Evolutionary conservation across 306 rosid species (phyloP).

Genomic region (Adenanthera pavonina): DNA sequence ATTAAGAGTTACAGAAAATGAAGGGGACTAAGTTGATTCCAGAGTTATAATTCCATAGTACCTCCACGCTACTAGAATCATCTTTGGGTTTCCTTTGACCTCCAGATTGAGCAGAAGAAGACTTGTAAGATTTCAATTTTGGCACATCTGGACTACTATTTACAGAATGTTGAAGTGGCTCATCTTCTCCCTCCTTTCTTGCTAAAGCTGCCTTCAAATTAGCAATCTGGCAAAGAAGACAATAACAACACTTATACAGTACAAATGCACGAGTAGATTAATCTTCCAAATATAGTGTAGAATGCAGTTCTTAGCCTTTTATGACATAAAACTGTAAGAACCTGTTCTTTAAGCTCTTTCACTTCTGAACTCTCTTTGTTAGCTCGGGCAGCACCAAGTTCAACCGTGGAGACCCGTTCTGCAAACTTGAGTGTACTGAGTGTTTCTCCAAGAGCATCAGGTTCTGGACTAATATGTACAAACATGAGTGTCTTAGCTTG

Average conservation of each 20-base stretch:
- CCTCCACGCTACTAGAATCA: conserved; percentile 62
- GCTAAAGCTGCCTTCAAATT: conserved; percentile 69
- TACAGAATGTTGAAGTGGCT: conserved; percentile 45
- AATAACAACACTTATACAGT: conserved; percentile 8
- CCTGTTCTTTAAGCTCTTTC: conserved; percentile 96
- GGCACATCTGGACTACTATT: conserved; percentile 52
- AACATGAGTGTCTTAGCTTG: conserved; percentile 99
- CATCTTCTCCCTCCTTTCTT: conserved; percentile 68
- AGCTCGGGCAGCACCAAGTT: conserved; percentile 91
- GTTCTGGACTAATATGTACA: conserved; percentile 90
- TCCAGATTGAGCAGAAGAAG: conserved; percentile 53
- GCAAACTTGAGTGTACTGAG: conserved; percentile 94
- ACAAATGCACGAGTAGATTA: not conserved
- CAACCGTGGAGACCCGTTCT: conserved; percentile 89
- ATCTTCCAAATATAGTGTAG: conserved; percentile 4
- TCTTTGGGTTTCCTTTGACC: conserved; percentile 57
- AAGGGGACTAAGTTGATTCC: not conserved
- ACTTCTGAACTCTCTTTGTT: conserved; percentile 78
- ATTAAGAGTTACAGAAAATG: not conserved
- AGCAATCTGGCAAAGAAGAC: conserved; percentile 61
- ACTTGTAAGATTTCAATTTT: conserved; percentile 48
- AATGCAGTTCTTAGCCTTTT: not conserved
- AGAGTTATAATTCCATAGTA: conserved; percentile 33
- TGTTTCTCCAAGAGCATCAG: conserved; percentile 79
- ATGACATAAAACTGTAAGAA: conserved; percentile 25